A percentile compares a stretch with the other conserved stretches of the same genome.
Conservation (phyloP, 148 eudicot species). For the Tetragonia tetragonoides region DNA sequence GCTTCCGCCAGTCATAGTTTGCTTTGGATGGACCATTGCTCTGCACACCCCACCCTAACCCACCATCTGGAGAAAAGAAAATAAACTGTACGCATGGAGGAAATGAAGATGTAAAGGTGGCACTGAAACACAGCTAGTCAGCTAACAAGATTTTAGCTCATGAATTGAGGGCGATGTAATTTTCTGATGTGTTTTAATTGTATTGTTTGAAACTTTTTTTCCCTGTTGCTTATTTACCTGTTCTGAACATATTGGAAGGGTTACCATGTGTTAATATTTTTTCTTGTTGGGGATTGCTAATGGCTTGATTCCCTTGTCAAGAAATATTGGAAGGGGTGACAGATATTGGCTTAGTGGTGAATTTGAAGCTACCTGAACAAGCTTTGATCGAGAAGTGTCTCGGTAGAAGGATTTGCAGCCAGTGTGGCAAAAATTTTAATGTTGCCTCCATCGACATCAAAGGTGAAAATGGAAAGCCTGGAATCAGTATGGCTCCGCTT, state of each 20-base stretch:
- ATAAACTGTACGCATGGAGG: too few species aligned
- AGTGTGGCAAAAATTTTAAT: slow-evolving; percentile 88
- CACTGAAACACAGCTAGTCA: too few species aligned
- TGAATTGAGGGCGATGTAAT: neutral
- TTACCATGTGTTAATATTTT: slow-evolving; percentile 4
- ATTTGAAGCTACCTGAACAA: slow-evolving; percentile 81
- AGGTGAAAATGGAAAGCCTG: slow-evolving; percentile 79
- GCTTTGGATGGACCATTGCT: too few species aligned
- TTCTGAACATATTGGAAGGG: neutral
- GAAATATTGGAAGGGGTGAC: slow-evolving; percentile 97
- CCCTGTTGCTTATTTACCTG: neutral
- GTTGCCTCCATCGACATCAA: slow-evolving; percentile 73
- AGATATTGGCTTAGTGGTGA: slow-evolving; percentile 91
- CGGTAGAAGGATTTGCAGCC: slow-evolving; percentile 83
- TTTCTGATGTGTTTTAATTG: neutral
- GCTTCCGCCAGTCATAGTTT: neutral
- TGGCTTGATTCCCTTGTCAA: slow-evolving; percentile 36
- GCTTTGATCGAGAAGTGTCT: slow-evolving; percentile 92
- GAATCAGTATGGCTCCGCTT: slow-evolving; percentile 83
- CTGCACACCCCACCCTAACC: too few species aligned
- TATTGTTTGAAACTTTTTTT: neutral
- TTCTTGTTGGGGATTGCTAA: neutral
- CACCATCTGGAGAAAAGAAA: too few species aligned
- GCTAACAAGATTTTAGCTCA: too few species aligned
- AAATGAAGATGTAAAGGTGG: too few species aligned